These are phyloP conservation scores for Gentiana straminea DNA, from an alignment of 257 asterid species.

Conservation along the genomic window DNA sequence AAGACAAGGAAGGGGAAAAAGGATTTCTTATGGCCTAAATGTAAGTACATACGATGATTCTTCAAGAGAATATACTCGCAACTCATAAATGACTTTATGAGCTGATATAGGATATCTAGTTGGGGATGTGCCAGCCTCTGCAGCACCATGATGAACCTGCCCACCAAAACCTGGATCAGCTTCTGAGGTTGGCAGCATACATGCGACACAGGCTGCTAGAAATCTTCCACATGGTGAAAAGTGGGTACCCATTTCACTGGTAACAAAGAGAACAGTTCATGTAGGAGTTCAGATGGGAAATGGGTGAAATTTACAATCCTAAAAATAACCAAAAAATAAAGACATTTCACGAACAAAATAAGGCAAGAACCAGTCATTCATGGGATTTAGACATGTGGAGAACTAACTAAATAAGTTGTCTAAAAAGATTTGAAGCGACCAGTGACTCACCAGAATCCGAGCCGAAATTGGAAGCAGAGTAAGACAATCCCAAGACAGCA, in stretches of 20 bases:
- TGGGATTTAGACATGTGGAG: not conserved
- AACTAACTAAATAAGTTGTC: no score
- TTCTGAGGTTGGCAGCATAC: conserved; percentile 69
- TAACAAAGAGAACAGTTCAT: conserved; percentile 1
- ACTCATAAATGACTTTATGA: conserved; percentile 85
- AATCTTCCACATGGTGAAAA: conserved; percentile 96
- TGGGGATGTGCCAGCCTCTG: conserved; percentile 81
- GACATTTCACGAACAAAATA: no score
- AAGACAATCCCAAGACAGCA: no score
- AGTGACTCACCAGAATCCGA: no score
- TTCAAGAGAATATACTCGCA: conserved; percentile 89
- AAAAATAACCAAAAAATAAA: no score
- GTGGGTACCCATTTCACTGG: conserved; percentile 96
- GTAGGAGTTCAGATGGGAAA: conserved; percentile 2
- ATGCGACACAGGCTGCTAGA: conserved; percentile 95
- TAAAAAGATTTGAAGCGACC: no score
- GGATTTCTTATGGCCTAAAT: conserved; percentile 1
- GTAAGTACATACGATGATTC: conserved; percentile 63
- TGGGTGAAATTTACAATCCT: no score
- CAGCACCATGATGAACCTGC: conserved; percentile 50
- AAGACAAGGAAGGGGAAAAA: conserved; percentile 7
- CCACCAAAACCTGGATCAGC: conserved; percentile 61
- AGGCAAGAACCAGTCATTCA: not conserved
- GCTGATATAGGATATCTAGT: conserved; percentile 92
- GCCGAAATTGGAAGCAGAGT: no score